These are phyloP conservation scores for Diaporthe humulicola DNA, from an alignment of 2,329 filamentous ascomycete species.

Conservation along the genomic window DNA sequence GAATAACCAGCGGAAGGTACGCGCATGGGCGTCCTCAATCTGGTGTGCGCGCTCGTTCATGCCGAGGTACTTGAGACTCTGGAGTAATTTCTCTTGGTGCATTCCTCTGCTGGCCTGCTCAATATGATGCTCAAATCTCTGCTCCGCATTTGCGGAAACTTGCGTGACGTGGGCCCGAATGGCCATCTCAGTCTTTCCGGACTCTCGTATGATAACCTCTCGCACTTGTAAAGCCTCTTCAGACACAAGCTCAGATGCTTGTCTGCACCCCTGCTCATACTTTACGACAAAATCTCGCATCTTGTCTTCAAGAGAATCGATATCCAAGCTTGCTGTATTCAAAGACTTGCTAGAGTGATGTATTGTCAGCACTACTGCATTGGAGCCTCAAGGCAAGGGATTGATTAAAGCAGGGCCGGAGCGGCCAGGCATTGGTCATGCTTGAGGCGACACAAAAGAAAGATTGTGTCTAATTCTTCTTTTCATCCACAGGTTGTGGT, in stretches of 20 bases:
- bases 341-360: neutral
- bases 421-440: too few relatives aligned
- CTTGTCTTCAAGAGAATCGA: neutral
- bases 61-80: neutral
- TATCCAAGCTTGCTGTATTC: neutral
- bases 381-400: neutral
- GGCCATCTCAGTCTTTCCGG: neutral
- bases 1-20: neutral
- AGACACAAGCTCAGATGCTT: neutral
- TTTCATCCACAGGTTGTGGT: neutral
- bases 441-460: neutral
- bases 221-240: neutral
- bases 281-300: neutral
- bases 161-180: neutral
- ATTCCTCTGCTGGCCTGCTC: neutral
- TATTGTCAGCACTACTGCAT: neutral
- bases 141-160: neutral
- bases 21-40: neutral
- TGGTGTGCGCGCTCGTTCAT: neutral
- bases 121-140: accelerated
- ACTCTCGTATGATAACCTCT: neutral
- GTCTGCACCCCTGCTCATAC: neutral
- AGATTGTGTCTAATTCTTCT: neutral
- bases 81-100: neutral
- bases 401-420: too few relatives aligned